Base-by-base conservation (phyloP, 441 rosid species). In the Erodium texanum region DNA sequence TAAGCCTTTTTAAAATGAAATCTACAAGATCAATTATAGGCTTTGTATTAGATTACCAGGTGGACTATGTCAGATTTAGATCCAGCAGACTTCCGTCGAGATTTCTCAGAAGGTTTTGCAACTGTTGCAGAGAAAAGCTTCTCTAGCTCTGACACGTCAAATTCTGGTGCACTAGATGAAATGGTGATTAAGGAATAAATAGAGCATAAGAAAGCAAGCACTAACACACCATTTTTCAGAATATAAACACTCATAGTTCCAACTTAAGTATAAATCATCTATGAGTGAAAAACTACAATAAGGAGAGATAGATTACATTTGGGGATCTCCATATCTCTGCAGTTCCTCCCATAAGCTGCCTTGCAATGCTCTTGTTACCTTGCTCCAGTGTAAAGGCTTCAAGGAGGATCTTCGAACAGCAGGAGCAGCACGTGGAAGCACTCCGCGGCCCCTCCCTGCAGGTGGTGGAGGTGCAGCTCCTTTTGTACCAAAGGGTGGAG, bases 331-430 rank as follows among this genome's bases (percentile, higher is more conserved):
- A 62, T 83, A 88, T 79, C 85, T 92, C 77, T 94, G 99, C 78
- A 94, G 72, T 82, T 94, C 98, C 19, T 94, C 97, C 99, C 98
- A 94, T 75, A 94, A 88, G 83, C 97, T 94, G 84, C 99, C 99
- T 80, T 92, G 98, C 68, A 94, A 71, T 71, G 93, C 96, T 82
- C 98, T 85, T 76, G 99, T 85, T 72, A 92, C 96, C 83, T 94
- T 94, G 79, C 96, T 89, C 99, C 98, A 94, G 62, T 92, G 99
- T 67, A 94, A 68, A 74, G 99, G 99, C 86, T 94, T 94, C 76
- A 94, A 79, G 24, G 97, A 84, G 74, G 99, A 89, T 80, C 88
- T 86, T 77, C 83, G 81, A n/a, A 82, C 80, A 69, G 89, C 86
- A 73, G 81, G 24, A 43, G 81, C 82, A 43, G 64, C 67, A 62